Conservation (phyloP, 2,329 filamentous ascomycete genomes). For the Kalaharituber pfeilii region DNA sequence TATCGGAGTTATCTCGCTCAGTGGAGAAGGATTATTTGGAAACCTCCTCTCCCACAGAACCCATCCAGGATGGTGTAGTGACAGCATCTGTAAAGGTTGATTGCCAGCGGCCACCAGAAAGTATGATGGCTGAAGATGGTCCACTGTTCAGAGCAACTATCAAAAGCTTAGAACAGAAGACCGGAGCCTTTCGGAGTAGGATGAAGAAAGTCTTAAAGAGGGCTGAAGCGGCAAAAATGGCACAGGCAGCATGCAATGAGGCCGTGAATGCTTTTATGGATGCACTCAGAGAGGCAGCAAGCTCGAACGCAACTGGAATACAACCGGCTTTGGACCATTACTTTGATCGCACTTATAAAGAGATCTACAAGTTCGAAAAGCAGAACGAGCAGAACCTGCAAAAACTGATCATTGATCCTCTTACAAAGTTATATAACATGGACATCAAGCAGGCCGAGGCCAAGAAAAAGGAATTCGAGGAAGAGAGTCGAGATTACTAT, state of each 20-base stretch:
- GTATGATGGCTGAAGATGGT: conserved; percentile 72
- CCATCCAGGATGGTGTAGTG: conserved; percentile 17
- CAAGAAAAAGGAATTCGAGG: conserved; percentile 95
- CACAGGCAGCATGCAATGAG: conserved; percentile 72
- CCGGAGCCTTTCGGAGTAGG: conserved; percentile 74
- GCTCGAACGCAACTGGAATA: conserved; percentile 85
- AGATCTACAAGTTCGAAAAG: conserved; percentile 74
- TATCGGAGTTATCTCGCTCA: conserved; percentile 1
- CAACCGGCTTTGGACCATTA: conserved; percentile 94
- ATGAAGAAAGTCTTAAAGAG: conserved; percentile 94
- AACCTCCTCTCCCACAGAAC: conserved; percentile 24
- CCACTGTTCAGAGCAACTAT: conserved; percentile 92
- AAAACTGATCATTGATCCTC: conserved; percentile 83
- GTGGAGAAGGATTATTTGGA: conserved; percentile 25
- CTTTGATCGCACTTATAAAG: conserved; percentile 86
- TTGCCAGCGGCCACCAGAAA: conserved; percentile 67
- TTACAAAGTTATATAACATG: conserved; percentile 76
- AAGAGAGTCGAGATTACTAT: conserved; percentile 98
- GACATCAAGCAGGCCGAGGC: conserved; percentile 96
- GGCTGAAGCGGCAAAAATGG: conserved; percentile 70
- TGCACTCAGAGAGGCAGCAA: conserved; percentile 60
- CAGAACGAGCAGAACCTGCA: conserved; percentile 72
- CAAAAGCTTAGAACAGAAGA: conserved; percentile 91
- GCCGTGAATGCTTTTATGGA: conserved; percentile 69
- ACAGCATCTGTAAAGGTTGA: conserved; percentile 54